Conservation (phyloP, 148 eudicot species). For the Camellia sinensis region DNA sequence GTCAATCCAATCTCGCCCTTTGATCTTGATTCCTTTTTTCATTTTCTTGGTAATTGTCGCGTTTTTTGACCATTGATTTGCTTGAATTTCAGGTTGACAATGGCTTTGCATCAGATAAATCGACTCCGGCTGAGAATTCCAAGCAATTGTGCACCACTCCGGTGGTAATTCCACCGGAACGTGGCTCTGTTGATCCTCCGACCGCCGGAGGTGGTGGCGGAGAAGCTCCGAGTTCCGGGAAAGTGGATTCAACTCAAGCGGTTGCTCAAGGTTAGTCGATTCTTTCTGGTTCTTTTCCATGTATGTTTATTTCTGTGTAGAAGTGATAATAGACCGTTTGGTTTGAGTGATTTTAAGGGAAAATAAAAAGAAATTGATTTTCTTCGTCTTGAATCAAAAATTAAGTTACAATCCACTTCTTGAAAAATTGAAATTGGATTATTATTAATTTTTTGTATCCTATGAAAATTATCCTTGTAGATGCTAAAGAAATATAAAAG, state of each 20-base stretch:
- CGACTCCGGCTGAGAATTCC: slow-evolving; percentile 47
- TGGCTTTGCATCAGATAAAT: slow-evolving; percentile 43
- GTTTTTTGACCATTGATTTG: slow-evolving; percentile 6
- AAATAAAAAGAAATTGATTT: too few species aligned
- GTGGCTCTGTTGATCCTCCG: slow-evolving; percentile 9
- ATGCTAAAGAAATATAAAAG: too few species aligned
- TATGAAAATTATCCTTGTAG: too few species aligned
- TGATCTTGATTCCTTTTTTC: not conserved
- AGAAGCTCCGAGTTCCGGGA: slow-evolving; percentile 23
- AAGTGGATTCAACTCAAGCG: slow-evolving; percentile 31
- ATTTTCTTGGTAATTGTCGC: slow-evolving; percentile 12
- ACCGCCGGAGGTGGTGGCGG: slow-evolving; percentile 24
- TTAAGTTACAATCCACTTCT: too few species aligned
- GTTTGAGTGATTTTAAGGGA: not conserved
- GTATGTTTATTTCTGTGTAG: not conserved
- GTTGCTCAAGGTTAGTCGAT: slow-evolving; percentile 38
- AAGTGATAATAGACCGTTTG: not conserved
- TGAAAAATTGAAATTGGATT: too few species aligned
- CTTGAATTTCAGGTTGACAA: slow-evolving; percentile 41
- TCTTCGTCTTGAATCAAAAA: too few species aligned
- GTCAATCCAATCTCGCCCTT: too few species aligned
- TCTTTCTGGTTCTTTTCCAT: not conserved
- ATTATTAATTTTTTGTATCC: too few species aligned
- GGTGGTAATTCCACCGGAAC: slow-evolving; percentile 35
- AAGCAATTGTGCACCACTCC: slow-evolving; percentile 41